Percentiles rank a stretch among this genome's conserved stretches.
These are phyloP conservation scores for Boletus huronensis DNA, from an alignment of 768 basidiomycete genomes.

Conservation along the genomic window DNA sequence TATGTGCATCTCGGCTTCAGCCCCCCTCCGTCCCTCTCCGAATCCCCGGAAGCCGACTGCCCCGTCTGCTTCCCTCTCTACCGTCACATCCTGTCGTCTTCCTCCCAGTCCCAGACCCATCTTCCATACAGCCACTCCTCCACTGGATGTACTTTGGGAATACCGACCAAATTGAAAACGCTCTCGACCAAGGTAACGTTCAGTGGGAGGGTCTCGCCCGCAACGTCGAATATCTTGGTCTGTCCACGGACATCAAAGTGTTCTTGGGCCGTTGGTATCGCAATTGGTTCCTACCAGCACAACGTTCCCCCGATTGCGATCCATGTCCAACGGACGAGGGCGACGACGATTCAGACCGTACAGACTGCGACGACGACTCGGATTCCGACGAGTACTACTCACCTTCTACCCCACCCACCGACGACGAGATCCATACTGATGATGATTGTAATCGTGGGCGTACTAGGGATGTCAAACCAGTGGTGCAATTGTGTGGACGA, in stretches of 20 bases:
- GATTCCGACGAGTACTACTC: constrained; percentile 19
- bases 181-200: constrained; percentile 59
- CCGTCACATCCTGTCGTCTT: constrained; percentile 65
- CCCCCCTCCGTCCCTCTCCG: constrained; percentile 26
- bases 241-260: constrained; percentile 70
- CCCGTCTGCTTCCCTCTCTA: constrained; percentile 60
- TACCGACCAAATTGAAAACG: constrained; percentile 60
- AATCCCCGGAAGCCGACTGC: constrained; percentile 52
- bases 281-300: constrained; percentile 48
- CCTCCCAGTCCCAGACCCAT: constrained; percentile 71
- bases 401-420: constrained; percentile 37
- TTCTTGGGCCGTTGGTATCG: constrained; percentile 76
- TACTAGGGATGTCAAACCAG: constrained; percentile 37
- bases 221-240: constrained; percentile 85
- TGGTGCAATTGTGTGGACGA: constrained; percentile 33
- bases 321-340: constrained; percentile 32
- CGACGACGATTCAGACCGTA: constrained; percentile 17
- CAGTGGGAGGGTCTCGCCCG: constrained; percentile 86
- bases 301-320: constrained; percentile 23
- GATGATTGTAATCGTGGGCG: constrained; percentile 41
- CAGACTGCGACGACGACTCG: constrained; percentile 23
- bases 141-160: constrained; percentile 85
- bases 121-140: constrained; percentile 66
- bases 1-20: constrained; percentile 18
- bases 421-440: constrained; percentile 37